phyloP scores from a whole-genome alignment of 306 rosid species.

The Cicer chorassanicum region DNA sequence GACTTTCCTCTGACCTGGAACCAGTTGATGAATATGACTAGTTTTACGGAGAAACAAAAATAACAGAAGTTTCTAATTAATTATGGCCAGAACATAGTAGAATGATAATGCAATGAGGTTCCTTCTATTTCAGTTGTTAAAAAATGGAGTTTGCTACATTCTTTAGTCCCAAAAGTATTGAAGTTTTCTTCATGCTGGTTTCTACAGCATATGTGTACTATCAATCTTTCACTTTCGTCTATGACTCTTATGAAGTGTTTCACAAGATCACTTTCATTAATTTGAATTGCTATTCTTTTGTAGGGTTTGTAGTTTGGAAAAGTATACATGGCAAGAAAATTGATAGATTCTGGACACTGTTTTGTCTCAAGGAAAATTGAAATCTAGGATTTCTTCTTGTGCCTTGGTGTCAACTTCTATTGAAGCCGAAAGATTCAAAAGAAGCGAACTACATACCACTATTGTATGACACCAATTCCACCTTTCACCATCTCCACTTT shows the following conservation, averaged over 20 bases:
- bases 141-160: conserved; percentile 12
- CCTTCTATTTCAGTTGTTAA: neutral
- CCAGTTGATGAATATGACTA: neutral
- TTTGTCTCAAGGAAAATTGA: conserved; percentile 6
- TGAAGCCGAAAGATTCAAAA: conserved; percentile 9
- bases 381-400: conserved; percentile 25
- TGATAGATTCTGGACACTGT: neutral
- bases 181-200: conserved; percentile 13
- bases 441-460: neutral
- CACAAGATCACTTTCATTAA: conserved; percentile 11
- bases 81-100: neutral
- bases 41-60: neutral
- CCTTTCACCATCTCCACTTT: neutral
- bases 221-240: conserved; percentile 6
- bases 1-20: neutral
- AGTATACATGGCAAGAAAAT: conserved; percentile 30
- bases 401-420: conserved; percentile 26
- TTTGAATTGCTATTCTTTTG: conserved; percentile 38
- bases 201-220: conserved; percentile 19
- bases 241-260: conserved; percentile 24
- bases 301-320: conserved; percentile 41
- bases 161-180: conserved; percentile 1
- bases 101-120: neutral
- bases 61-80: neutral
- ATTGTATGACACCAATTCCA: neutral